Evolutionary conservation across 2,329 filamentous ascomycete species (phyloP).

Genomic region (Magnaporthiopsis incrustans): DNA sequence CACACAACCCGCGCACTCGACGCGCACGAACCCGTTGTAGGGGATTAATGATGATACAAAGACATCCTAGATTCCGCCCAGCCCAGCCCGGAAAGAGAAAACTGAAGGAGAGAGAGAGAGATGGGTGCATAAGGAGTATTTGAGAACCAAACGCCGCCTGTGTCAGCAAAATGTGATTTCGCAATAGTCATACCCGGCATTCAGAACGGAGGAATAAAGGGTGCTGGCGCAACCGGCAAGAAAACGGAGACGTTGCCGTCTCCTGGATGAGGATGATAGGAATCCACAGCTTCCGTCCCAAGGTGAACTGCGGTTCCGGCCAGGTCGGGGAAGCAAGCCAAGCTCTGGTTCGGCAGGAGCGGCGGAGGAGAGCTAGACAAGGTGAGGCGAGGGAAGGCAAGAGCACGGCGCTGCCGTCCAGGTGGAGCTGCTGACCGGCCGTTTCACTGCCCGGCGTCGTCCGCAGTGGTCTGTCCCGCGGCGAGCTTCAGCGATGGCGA

Average conservation of each 20-base stretch:
- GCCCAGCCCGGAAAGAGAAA: neutral
- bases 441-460: constrained; percentile 4
- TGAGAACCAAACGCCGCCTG: neutral
- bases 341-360: neutral
- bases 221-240: neutral
- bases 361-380: neutral
- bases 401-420: too few relatives aligned
- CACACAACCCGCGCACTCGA: neutral
- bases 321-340: neutral
- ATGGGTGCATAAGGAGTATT: neutral
- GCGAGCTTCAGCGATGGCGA: constrained; percentile 34
- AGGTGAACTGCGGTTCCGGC: neutral
- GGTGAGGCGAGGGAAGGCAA: neutral
- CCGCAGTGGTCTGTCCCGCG: constrained; percentile 1
- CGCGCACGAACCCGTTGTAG: neutral
- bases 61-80: too few relatives aligned
- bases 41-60: neutral
- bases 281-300: neutral
- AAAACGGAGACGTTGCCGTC: neutral
- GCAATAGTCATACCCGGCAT: neutral
- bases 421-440: neutral
- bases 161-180: neutral
- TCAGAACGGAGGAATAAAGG: neutral
- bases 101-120: neutral
- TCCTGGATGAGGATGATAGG: neutral